Evolutionary conservation across 345 rosid genomes (phyloP).

Genomic region (Linum lewisii): DNA sequence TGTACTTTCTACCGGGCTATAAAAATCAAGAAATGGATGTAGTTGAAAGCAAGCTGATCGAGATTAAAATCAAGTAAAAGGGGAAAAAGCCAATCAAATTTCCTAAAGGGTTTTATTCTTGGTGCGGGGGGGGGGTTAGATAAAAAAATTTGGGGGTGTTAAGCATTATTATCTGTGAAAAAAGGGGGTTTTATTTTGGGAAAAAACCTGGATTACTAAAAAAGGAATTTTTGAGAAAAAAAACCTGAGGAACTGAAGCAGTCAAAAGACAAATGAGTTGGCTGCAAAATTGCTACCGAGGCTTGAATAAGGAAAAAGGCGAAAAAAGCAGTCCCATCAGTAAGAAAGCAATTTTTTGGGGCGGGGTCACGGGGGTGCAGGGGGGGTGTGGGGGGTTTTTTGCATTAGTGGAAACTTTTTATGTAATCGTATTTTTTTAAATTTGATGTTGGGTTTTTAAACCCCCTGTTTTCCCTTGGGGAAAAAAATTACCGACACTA

Average conservation of each 20-base stretch:
- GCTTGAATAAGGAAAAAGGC: slow-evolving; percentile 52
- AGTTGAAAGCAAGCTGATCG: slow-evolving; percentile 41
- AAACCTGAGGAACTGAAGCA: slow-evolving; percentile 20
- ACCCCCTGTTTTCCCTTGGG: slow-evolving; percentile 97
- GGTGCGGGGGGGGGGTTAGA: slow-evolving; percentile 29
- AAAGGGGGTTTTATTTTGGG: slow-evolving; percentile 50
- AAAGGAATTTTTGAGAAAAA: no score
- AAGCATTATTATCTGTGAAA: slow-evolving; percentile 26
- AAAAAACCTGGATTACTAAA: no score
- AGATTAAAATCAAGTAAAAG: slow-evolving; percentile 69
- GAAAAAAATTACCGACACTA: slow-evolving; percentile 66
- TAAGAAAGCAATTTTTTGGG: slow-evolving; percentile 71
- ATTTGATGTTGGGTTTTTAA: slow-evolving; percentile 14
- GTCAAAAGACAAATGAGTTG: slow-evolving; percentile 25
- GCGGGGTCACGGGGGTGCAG: slow-evolving; percentile 75
- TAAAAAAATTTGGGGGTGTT: slow-evolving; percentile 35
- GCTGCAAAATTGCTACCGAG: slow-evolving; percentile 53
- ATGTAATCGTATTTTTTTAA: neutral
- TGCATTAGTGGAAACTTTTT: neutral
- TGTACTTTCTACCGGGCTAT: slow-evolving; percentile 55
- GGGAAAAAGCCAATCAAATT: slow-evolving; percentile 46
- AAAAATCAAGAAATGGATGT: slow-evolving; percentile 32
- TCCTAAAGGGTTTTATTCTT: slow-evolving; percentile 49
- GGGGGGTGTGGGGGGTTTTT: slow-evolving; percentile 22
- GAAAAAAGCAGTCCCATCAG: slow-evolving; percentile 25